phyloP scores from a whole-genome alignment of 495 filamentous ascomycete species.

The Hypoxylon subgilvum region DNA sequence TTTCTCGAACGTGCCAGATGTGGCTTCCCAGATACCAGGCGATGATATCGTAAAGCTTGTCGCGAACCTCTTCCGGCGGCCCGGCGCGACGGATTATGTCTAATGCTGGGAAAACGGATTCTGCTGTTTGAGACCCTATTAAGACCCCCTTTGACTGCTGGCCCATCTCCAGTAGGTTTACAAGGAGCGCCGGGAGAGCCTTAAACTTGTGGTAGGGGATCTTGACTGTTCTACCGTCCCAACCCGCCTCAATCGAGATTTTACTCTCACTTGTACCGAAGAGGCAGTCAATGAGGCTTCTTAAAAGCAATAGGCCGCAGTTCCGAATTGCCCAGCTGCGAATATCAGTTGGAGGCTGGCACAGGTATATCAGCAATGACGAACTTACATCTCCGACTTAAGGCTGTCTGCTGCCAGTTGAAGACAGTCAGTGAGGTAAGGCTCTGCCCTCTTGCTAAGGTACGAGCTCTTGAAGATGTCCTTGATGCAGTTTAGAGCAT shows the following conservation, averaged over 20 bases:
- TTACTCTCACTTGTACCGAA: slow-evolving; percentile 69
- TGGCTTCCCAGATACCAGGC: slow-evolving; percentile 67
- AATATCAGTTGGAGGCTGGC: slow-evolving; percentile 18
- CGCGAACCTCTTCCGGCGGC: slow-evolving; percentile 54
- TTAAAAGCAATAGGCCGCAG: slow-evolving; percentile 86
- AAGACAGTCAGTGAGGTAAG: slow-evolving; percentile 72
- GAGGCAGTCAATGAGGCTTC: slow-evolving; percentile 78
- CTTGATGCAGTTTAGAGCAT: slow-evolving; percentile 89
- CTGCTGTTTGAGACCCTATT: slow-evolving; percentile 56
- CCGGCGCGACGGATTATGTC: slow-evolving; percentile 76
- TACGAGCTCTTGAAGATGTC: slow-evolving; percentile 82
- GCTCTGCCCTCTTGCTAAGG: slow-evolving; percentile 67
- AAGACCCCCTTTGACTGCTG: slow-evolving; percentile 47
- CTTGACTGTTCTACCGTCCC: slow-evolving; percentile 56
- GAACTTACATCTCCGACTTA: slow-evolving; percentile 65
- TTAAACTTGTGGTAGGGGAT: slow-evolving; percentile 76
- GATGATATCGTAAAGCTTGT: slow-evolving; percentile 57
- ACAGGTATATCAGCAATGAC: not conserved
- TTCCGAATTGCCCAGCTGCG: slow-evolving; percentile 89
- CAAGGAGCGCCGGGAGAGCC: slow-evolving; percentile 68
- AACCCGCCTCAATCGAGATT: slow-evolving; percentile 53
- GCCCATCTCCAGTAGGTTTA: slow-evolving; percentile 64
- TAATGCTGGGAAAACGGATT: slow-evolving; percentile 85
- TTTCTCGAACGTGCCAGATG: slow-evolving; percentile 88
- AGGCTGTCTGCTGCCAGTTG: slow-evolving; percentile 76